phyloP scores from a whole-genome alignment of 1,139 yeast genomes.

The Kazachstania sp. region DNA sequence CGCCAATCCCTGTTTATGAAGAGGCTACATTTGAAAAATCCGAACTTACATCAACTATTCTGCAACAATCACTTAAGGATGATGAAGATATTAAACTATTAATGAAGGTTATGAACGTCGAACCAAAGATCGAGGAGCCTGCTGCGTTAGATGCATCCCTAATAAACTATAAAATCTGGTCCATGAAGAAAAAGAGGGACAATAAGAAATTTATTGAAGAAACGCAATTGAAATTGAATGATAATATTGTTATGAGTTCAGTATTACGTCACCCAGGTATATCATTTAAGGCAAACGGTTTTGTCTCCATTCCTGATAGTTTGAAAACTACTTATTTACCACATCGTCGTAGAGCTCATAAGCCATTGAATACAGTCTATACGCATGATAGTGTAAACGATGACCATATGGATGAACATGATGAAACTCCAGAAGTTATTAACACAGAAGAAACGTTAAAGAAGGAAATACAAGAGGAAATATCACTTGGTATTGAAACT shows the following conservation, averaged over 20 bases:
- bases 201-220: conserved; percentile 13
- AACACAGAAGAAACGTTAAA: conserved; percentile 7
- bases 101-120: conserved; percentile 34
- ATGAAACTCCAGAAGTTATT: conserved; percentile 12
- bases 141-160: conserved; percentile 4
- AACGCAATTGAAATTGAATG: conserved; percentile 19
- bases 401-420: conserved; percentile 25
- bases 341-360: conserved; percentile 52
- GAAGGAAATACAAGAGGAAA: conserved; percentile 4
- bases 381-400: conserved; percentile 46
- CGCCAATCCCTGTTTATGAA: conserved; percentile 23
- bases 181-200: conserved; percentile 15
- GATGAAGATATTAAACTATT: conserved; percentile 61
- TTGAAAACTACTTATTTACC: conserved; percentile 72
- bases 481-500: conserved; percentile 19
- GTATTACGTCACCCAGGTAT: conserved; percentile 44
- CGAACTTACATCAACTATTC: conserved; percentile 39
- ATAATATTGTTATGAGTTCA: conserved; percentile 27
- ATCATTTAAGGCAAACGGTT: conserved; percentile 69
- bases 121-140: neutral
- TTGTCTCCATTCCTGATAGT: conserved; percentile 61
- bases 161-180: conserved; percentile 21
- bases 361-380: conserved; percentile 34
- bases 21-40: conserved; percentile 17
- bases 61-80: conserved; percentile 56